Evolutionary conservation across 1,284 basidiomycete species (phyloP).

Genomic region (Volvariella volvacea): DNA sequence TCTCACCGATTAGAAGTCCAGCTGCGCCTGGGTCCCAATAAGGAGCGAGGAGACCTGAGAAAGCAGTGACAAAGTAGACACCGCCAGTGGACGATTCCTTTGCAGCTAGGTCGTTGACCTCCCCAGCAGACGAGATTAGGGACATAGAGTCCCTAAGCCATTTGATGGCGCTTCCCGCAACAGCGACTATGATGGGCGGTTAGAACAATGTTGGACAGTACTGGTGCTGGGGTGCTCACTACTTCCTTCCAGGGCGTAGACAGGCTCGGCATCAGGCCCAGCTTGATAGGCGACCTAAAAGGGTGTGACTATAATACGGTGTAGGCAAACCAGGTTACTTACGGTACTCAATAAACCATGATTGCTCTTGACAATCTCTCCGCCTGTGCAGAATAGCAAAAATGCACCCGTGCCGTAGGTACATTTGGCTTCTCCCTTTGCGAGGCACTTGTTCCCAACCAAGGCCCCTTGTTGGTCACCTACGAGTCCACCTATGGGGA

Average conservation of each 20-base stretch:
- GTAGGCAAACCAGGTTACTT: constrained; percentile 15
- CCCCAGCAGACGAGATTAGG: constrained; percentile 74
- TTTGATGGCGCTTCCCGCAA: constrained; percentile 93
- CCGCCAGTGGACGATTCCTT: constrained; percentile 81
- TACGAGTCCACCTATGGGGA: constrained; percentile 86
- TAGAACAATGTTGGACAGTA: background rate
- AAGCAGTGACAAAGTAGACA: constrained; percentile 97
- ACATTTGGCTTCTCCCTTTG: constrained; percentile 84
- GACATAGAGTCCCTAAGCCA: constrained; percentile 93
- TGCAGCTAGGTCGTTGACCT: constrained; percentile 84
- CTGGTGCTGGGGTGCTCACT: constrained; percentile 42
- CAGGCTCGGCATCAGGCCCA: constrained; percentile 70
- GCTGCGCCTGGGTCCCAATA: constrained; percentile 90
- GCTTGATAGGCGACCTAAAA: constrained; percentile 85
- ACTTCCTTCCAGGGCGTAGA: constrained; percentile 93
- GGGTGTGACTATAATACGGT: no score
- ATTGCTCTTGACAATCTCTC: constrained; percentile 76
- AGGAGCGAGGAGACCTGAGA: constrained; percentile 87
- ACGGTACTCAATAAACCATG: constrained; percentile 90
- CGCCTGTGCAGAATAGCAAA: constrained; percentile 90
- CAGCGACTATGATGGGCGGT: constrained; percentile 58
- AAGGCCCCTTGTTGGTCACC: constrained; percentile 97
- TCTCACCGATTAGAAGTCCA: constrained; percentile 72
- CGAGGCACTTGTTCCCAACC: constrained; percentile 92
- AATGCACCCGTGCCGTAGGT: constrained; percentile 97